phyloP scores from a whole-genome alignment of 2,329 filamentous ascomycete species.

The Pseudopithomyces maydicus region DNA sequence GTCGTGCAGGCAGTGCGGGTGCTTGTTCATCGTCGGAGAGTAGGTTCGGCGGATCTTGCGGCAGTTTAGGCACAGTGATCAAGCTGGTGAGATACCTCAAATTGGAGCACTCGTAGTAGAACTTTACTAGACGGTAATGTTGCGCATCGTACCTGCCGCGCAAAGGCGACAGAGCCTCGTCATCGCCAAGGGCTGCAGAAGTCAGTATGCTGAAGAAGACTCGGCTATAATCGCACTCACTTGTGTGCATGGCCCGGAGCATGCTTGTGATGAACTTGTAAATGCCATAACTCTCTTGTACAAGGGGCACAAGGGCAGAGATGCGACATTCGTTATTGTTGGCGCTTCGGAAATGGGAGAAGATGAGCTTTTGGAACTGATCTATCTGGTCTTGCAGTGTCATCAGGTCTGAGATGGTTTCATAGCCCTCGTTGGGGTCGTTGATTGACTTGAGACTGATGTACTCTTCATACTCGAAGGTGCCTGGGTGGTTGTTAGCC shows the following conservation, averaged over 20 bases:
- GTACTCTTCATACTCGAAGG: conserved; percentile 99
- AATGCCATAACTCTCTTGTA: conserved; percentile 98
- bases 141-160: conserved; percentile 91
- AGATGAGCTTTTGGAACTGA: conserved; percentile 97
- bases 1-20: conserved; percentile 81
- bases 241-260: conserved; percentile 95
- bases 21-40: conserved; percentile 80
- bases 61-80: conserved; percentile 94
- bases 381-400: conserved; percentile 97
- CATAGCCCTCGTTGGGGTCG: conserved; percentile 95
- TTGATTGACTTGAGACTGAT: conserved; percentile 98
- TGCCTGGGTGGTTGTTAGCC: conserved; percentile 53
- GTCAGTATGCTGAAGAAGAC: conserved; percentile 9
- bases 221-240: conserved; percentile 56
- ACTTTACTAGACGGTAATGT: conserved; percentile 94
- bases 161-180: conserved; percentile 87
- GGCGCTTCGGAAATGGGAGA: conserved; percentile 90
- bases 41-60: conserved; percentile 89
- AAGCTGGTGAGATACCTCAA: conserved; percentile 93
- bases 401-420: conserved; percentile 97
- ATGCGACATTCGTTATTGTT: conserved; percentile 97
- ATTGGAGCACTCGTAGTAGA: conserved; percentile 99
- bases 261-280: conserved; percentile 99
- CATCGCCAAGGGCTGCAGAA: conserved; percentile 78
- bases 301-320: conserved; percentile 87